phyloP scores from a whole-genome alignment of 805 yeast genomes.

The Tetrapisispora pingtungensis region DNA sequence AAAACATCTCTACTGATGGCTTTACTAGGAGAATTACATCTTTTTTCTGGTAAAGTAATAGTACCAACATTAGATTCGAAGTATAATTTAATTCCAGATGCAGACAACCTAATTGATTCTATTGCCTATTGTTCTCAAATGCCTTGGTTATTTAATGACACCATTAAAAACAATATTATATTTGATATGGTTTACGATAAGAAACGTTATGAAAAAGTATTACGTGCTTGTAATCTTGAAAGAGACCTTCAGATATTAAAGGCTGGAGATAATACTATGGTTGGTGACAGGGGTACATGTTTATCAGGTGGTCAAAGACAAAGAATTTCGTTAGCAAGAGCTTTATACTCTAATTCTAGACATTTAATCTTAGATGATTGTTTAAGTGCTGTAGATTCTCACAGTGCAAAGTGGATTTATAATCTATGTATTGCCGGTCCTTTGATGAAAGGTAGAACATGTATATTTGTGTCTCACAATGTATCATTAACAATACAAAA shows the following conservation, averaged over 20 bases:
- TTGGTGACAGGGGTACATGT: conserved; percentile 96
- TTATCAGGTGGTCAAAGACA: conserved; percentile 97
- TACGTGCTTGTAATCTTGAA: conserved; percentile 78
- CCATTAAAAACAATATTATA: conserved; percentile 71
- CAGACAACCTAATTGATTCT: conserved; percentile 82
- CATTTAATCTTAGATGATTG: conserved; percentile 87
- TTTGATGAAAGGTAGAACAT: conserved; percentile 75
- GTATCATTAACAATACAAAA: conserved; percentile 76
- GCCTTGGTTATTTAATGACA: conserved; percentile 91
- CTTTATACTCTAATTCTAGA: conserved; percentile 76
- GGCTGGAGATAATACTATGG: conserved; percentile 86
- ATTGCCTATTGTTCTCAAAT: conserved; percentile 94
- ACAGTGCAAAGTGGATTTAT: conserved; percentile 88
- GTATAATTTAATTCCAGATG: conserved; percentile 58
- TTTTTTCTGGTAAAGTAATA: conserved; percentile 56
- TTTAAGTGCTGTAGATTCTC: conserved; percentile 93
- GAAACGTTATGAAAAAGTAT: conserved; percentile 65
- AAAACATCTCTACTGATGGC: conserved; percentile 87
- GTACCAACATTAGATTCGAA: conserved; percentile 74
- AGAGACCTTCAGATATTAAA: conserved; percentile 82
- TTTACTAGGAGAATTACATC: conserved; percentile 85
- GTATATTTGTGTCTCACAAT: conserved; percentile 87
- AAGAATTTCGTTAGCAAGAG: conserved; percentile 90
- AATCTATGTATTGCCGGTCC: conserved; percentile 86
- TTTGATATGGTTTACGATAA: conserved; percentile 67